Evolutionary conservation across 306 rosid species (phyloP), one percentile per base, ranked within the genome.

Genomic region (Prunus salicina): DNA sequence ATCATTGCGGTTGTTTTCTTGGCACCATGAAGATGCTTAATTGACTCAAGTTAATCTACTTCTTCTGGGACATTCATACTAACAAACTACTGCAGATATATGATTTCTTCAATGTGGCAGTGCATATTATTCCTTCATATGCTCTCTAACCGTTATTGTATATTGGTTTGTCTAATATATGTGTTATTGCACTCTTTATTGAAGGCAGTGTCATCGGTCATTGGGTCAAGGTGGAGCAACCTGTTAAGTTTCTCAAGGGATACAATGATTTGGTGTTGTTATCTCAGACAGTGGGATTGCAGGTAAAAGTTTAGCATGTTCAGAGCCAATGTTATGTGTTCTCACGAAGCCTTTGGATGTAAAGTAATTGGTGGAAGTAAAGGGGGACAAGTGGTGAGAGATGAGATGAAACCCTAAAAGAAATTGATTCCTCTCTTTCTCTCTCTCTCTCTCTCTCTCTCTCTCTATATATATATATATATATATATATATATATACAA

Each of bases 241-340:
- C 96, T 84, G 87, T 90, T 86, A 89, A 80, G 70, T 92, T 95
- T 84, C 78, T 76, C 19, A 87, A 82, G 71, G 98, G 98, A 81
- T 82, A 85, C 85, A 95, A 92, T 82, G 92, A 92, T 80, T 81
- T 95, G 47, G 63, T 86, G 69, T 81, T 92, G 72, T 73, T 92
- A 82, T 52, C 98, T 81, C 82, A 90, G 81, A 88, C 98, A 68
- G 91, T 95, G 52, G 97, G 98, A 72, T 88, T 95, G 81, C 97
- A 90, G 98, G 98, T 92, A 84, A 81, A 72, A 3, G 11, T 76
- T 55, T 58, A 43, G 70, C 43, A 57, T n/a, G 52, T 82, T 80
- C 74, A 68, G 22, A 60, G 32, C 25, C n/a, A 55, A 50, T 75
- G n/a, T 30, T 51, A 64, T 12, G 8, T 52, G 61, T 32, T 45